Evolutionary conservation across 768 basidiomycete genomes (phyloP).

Genomic region (Trichaptum fuscoviolaceum): DNA sequence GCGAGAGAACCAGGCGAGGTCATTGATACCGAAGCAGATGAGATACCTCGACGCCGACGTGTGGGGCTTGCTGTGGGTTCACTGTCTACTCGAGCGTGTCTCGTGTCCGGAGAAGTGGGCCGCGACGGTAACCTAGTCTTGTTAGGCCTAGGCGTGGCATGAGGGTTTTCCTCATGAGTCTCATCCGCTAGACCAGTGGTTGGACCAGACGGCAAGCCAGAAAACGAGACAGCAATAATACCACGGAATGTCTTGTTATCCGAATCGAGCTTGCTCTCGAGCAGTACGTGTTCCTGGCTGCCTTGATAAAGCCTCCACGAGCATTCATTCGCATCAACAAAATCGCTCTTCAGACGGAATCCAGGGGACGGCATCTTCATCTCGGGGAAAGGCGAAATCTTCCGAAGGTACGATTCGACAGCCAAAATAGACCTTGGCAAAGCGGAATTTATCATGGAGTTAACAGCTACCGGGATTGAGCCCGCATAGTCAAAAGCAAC

Average conservation of each 20-base stretch:
- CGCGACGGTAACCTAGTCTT: constrained; percentile 7
- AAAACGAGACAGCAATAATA: constrained; percentile 8
- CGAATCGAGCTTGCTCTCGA: constrained; percentile 50
- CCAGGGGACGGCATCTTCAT: constrained; percentile 65
- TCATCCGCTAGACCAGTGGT: background rate
- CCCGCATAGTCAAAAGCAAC: constrained; percentile 86
- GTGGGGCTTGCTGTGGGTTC: background rate
- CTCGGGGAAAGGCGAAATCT: constrained; percentile 57
- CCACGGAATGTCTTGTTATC: constrained; percentile 47
- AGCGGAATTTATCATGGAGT: constrained; percentile 77
- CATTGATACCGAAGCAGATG: constrained; percentile 9
- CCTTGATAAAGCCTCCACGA: constrained; percentile 56
- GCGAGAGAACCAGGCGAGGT: constrained; percentile 20
- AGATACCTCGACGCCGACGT: background rate
- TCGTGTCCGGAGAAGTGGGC: background rate
- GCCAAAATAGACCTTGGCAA: constrained; percentile 67
- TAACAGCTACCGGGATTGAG: constrained; percentile 77
- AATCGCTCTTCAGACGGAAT: constrained; percentile 44
- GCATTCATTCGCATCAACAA: constrained; percentile 16
- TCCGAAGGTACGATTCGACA: constrained; percentile 71
- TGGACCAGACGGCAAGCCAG: background rate
- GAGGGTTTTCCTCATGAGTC: background rate
- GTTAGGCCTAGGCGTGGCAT: constrained; percentile 4
- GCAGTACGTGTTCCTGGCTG: constrained; percentile 52
- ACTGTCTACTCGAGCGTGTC: background rate